A percentile compares a stretch with the other conserved stretches of the same genome.
Conservation (phyloP, 2,329 filamentous ascomycete species). For the Teratosphaeria zuluensis region DNA sequence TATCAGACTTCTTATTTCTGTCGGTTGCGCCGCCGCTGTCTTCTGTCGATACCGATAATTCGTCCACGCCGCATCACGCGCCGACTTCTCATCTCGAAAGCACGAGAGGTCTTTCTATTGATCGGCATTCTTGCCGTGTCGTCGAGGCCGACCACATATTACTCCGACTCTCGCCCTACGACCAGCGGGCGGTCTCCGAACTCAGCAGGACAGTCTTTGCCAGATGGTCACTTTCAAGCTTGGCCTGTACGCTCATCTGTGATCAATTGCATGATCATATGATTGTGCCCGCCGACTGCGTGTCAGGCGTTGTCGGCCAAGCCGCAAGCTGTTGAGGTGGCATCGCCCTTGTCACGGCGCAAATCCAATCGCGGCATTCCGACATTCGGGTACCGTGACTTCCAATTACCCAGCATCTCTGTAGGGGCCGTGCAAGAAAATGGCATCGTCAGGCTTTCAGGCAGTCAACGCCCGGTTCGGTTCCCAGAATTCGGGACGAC, state of each 20-base stretch:
- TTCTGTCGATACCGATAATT: not conserved
- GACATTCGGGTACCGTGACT: not conserved
- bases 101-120: not conserved
- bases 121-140: not conserved
- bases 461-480: slow-evolving; percentile 16
- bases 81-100: not conserved
- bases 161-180: not conserved
- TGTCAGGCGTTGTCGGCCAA: not conserved
- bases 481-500: slow-evolving; percentile 8
- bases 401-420: not conserved
- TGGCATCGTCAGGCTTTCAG: slow-evolving; percentile 7
- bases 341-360: not conserved
- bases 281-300: not conserved
- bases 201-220: not conserved
- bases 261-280: not conserved
- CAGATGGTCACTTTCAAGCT: not conserved
- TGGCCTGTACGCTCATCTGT: not conserved
- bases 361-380: not conserved
- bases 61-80: not conserved
- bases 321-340: not conserved
- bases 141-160: not conserved
- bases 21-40: not conserved
- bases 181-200: not conserved
- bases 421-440: not conserved
- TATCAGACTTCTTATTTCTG: not conserved